A percentile compares a stretch with the other conserved stretches of the same genome.
Evolutionary conservation across 2,329 filamentous ascomycete species (phyloP).

Genomic region (Elsinoe perseae): DNA sequence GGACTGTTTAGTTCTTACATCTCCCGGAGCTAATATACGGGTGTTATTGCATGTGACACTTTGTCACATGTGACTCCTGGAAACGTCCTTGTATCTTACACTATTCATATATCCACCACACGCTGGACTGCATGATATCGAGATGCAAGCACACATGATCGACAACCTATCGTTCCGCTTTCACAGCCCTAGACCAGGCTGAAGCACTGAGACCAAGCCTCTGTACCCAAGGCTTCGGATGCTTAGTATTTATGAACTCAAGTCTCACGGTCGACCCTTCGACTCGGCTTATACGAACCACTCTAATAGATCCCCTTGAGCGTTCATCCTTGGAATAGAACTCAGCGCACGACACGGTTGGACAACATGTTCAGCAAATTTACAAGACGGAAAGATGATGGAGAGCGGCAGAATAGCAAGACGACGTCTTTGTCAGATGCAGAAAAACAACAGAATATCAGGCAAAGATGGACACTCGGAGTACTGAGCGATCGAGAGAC

Average conservation of each 20-base stretch:
- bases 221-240: not conserved
- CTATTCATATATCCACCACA: not conserved
- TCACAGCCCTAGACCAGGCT: not conserved
- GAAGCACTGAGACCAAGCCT: slow-evolving; percentile 1
- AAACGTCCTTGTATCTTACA: not conserved
- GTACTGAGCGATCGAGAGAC: slow-evolving; percentile 74
- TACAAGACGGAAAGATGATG: not conserved
- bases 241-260: not conserved
- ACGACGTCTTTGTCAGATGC: not conserved
- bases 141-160: not conserved
- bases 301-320: too few species aligned
- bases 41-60: not conserved
- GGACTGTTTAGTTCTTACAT: not conserved
- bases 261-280: too few species aligned
- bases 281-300: too few species aligned
- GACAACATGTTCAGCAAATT: not conserved
- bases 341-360: too few species aligned
- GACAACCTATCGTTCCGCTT: not conserved
- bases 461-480: slow-evolving; percentile 56
- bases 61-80: not conserved
- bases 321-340: too few species aligned
- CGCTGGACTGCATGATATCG: not conserved
- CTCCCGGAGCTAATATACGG: not conserved
- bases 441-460: slow-evolving; percentile 7
- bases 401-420: not conserved